These are phyloP conservation scores for Beauveria pseudobassiana DNA, from an alignment of 2,329 filamentous ascomycete species.

Conservation along the genomic window DNA sequence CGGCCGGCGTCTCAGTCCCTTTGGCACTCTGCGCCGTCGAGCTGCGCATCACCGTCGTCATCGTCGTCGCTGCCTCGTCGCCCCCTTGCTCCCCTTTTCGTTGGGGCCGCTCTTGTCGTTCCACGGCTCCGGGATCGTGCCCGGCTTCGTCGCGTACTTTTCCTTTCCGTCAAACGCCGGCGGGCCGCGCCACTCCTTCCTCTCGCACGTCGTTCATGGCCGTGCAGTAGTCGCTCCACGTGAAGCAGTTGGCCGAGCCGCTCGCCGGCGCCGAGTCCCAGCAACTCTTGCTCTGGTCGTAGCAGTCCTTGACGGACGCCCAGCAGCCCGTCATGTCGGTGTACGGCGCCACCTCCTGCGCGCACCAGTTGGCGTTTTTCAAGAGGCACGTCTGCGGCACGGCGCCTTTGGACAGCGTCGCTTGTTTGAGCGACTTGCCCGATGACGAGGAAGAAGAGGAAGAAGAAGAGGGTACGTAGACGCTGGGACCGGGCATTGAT, in stretches of 20 bases:
- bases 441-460: neutral
- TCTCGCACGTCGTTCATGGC: constrained; percentile 36
- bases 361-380: constrained; percentile 69
- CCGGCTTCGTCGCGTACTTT: constrained; percentile 23
- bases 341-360: constrained; percentile 51
- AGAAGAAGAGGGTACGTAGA: constrained; percentile 32
- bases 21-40: neutral
- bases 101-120: constrained; percentile 18
- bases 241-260: constrained; percentile 50
- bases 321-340: constrained; percentile 51
- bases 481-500: constrained; percentile 48
- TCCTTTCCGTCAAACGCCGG: constrained; percentile 33
- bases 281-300: constrained; percentile 51
- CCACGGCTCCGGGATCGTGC: constrained; percentile 26
- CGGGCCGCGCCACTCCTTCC: constrained; percentile 38
- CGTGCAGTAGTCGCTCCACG: constrained; percentile 57
- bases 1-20: neutral
- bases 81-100: constrained; percentile 12
- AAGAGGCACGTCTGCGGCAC: constrained; percentile 50
- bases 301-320: constrained; percentile 48
- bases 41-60: neutral
- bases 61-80: neutral
- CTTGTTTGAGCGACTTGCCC: constrained; percentile 8
- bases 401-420: constrained; percentile 33
- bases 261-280: constrained; percentile 51